These are phyloP conservation scores for Pythium grandisporangium DNA, from an alignment of 352 stramenopile species.

Conservation along the genomic window DNA sequence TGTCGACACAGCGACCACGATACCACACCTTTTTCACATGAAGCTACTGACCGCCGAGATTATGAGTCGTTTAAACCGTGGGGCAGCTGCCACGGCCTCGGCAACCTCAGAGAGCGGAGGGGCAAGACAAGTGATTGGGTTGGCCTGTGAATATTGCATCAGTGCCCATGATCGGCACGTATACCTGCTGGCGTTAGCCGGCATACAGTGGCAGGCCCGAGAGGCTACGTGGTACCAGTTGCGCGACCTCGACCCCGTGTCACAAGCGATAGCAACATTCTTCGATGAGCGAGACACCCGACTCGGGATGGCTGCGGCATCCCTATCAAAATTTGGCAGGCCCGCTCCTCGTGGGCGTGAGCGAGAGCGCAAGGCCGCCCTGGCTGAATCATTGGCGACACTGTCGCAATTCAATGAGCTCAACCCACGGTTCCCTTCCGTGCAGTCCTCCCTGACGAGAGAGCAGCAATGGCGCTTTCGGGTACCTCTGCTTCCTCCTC, in stretches of 20 bases:
- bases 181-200: constrained; percentile 31
- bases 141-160: constrained; percentile 50
- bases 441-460: constrained; percentile 26
- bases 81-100: too few species aligned
- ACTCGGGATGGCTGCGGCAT: too few species aligned
- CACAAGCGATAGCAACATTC: constrained; percentile 8
- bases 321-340: too few species aligned
- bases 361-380: too few species aligned
- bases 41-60: constrained; percentile 48
- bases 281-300: too few species aligned
- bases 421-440: constrained; percentile 54
- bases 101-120: too few species aligned
- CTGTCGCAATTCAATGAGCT: constrained; percentile 31
- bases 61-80: constrained; percentile 39
- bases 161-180: constrained; percentile 10
- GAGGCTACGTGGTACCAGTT: constrained; percentile 33
- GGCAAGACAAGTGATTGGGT: constrained; percentile 18
- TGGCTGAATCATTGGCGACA: too few species aligned
- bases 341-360: too few species aligned
- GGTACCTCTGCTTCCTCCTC: constrained; percentile 29
- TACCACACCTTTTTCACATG: constrained; percentile 42
- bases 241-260: constrained; percentile 23
- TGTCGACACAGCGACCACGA: constrained; percentile 29
- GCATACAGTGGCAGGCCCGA: constrained; percentile 32
- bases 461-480: constrained; percentile 48